A percentile compares a stretch with the other conserved stretches of the same genome.
Conservation (phyloP, 768 basidiomycete genomes). For the Hemileccinum rubropunctum region DNA sequence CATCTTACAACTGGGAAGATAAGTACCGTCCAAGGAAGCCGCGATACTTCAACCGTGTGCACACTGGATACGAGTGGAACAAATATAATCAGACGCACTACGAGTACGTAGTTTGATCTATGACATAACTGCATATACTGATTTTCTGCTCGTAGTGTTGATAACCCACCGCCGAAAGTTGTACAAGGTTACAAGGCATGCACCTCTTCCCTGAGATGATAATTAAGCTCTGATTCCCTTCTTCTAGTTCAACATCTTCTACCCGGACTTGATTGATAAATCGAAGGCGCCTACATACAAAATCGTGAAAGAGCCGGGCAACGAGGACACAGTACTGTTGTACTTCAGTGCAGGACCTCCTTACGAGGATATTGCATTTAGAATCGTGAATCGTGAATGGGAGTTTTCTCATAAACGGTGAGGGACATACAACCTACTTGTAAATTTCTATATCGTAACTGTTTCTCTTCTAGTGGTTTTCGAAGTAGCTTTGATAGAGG, state of each 20-base stretch:
- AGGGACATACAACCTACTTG: conserved; percentile 8
- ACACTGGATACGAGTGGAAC: conserved; percentile 99
- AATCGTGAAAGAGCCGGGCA: conserved; percentile 89
- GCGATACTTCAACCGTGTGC: conserved; percentile 97
- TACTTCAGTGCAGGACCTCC: conserved; percentile 97
- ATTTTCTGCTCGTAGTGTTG: conserved; percentile 56
- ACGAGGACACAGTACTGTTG: conserved; percentile 91
- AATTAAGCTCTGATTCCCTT: conserved; percentile 11
- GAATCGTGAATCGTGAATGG: conserved; percentile 97
- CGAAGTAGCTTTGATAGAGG: conserved; percentile 96
- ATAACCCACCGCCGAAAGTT: conserved; percentile 98
- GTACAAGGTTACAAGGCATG: conserved; percentile 96
- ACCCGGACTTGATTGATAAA: conserved; percentile 98
- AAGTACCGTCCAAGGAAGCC: conserved; percentile 97
- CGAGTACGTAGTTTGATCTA: conserved; percentile 53
- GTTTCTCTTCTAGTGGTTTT: conserved; percentile 67
- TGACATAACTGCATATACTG: conserved; percentile 3
- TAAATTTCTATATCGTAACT: conserved; percentile 14
- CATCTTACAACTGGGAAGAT: conserved; percentile 97
- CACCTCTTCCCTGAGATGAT: background rate
- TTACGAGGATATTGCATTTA: conserved; percentile 98
- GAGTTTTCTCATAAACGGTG: conserved; percentile 97
- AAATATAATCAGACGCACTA: conserved; percentile 99
- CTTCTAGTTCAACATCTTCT: conserved; percentile 90
- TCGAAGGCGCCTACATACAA: conserved; percentile 96